Evolutionary conservation across 2,329 filamentous ascomycete genomes (phyloP).

Genomic region (Bipolaris zeicola): DNA sequence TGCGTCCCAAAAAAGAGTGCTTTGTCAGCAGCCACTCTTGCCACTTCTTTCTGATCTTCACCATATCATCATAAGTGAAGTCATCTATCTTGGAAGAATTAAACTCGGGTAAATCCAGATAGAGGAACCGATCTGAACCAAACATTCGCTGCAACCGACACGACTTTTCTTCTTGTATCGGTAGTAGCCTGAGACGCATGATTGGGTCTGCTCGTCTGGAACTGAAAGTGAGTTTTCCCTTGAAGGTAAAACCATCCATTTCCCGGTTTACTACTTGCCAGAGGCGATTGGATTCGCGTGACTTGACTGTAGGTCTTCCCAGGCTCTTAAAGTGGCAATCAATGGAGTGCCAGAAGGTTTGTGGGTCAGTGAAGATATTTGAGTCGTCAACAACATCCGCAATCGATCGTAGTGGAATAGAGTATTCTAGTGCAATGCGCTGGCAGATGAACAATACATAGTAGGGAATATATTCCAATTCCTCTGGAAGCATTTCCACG

Average conservation of each 20-base stretch:
- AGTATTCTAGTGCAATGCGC: slow-evolving; percentile 30
- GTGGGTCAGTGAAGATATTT: slow-evolving; percentile 14
- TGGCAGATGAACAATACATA: slow-evolving; percentile 43
- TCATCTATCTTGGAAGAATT: slow-evolving; percentile 16
- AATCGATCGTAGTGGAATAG: slow-evolving; percentile 20
- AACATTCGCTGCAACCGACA: slow-evolving; percentile 48
- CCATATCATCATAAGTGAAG: slow-evolving; percentile 16
- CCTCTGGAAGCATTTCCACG: slow-evolving; percentile 19
- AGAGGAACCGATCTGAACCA: slow-evolving; percentile 51
- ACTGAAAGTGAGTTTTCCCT: slow-evolving; percentile 36
- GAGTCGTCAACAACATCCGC: slow-evolving; percentile 15
- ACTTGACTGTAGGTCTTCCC: slow-evolving; percentile 1
- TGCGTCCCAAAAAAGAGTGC: slow-evolving; percentile 50
- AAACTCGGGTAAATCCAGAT: slow-evolving; percentile 45
- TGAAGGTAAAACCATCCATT: slow-evolving; percentile 43
- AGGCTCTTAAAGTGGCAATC: background rate
- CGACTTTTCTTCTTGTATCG: slow-evolving; percentile 37
- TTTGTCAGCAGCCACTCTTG: slow-evolving; percentile 43
- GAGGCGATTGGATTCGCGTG: slow-evolving; percentile 23
- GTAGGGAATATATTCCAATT: slow-evolving; percentile 32
- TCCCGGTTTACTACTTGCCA: slow-evolving; percentile 33
- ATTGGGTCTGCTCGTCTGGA: slow-evolving; percentile 19
- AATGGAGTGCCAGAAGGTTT: slow-evolving; percentile 31
- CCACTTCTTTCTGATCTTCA: slow-evolving; percentile 32
- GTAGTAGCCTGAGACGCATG: slow-evolving; percentile 34